Conservation (phyloP, 2,329 filamentous ascomycete species). For the Aspergillus hortae region DNA sequence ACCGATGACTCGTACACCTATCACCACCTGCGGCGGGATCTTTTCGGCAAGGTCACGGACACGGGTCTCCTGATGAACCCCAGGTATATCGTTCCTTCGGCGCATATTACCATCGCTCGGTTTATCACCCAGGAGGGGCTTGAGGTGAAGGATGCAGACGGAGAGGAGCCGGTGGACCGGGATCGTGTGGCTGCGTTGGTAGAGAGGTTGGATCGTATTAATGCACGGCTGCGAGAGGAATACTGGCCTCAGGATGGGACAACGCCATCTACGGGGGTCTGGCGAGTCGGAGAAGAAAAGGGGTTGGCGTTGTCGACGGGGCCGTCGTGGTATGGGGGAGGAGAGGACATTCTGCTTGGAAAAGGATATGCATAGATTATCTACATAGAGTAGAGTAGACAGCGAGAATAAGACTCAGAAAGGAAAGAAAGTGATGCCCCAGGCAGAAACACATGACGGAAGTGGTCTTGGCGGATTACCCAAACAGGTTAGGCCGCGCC, state of each 20-base stretch:
- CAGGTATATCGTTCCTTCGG: conserved; percentile 83
- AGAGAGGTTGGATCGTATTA: conserved; percentile 69
- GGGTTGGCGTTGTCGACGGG: conserved; percentile 75
- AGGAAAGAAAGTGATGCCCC: conserved; percentile 8
- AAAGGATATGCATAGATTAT: conserved; percentile 41
- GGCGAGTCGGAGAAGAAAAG: conserved; percentile 81
- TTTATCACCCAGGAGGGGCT: conserved; percentile 68
- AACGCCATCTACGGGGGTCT: conserved; percentile 60
- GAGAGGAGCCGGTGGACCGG: conserved; percentile 33
- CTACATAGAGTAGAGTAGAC: no score
- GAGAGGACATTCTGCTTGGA: conserved; percentile 61
- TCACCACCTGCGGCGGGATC: conserved; percentile 80
- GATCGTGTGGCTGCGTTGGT: conserved; percentile 64
- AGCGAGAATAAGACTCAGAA: neutral
- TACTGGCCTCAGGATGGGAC: conserved; percentile 60
- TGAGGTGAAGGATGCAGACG: conserved; percentile 31
- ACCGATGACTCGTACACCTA: conserved; percentile 74
- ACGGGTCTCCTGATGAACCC: conserved; percentile 69
- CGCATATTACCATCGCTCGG: conserved; percentile 81
- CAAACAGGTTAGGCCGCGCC: conserved; percentile 26
- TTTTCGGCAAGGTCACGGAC: conserved; percentile 60
- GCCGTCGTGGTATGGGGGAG: conserved; percentile 81
- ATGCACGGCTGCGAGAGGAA: conserved; percentile 66
- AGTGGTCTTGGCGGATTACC: conserved; percentile 17
- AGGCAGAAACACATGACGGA: conserved; percentile 12